Percentiles rank a stretch among this genome's conserved stretches.
phyloP scores from a whole-genome alignment of 768 basidiomycete genomes.

The Xanthoconium purpureum region DNA sequence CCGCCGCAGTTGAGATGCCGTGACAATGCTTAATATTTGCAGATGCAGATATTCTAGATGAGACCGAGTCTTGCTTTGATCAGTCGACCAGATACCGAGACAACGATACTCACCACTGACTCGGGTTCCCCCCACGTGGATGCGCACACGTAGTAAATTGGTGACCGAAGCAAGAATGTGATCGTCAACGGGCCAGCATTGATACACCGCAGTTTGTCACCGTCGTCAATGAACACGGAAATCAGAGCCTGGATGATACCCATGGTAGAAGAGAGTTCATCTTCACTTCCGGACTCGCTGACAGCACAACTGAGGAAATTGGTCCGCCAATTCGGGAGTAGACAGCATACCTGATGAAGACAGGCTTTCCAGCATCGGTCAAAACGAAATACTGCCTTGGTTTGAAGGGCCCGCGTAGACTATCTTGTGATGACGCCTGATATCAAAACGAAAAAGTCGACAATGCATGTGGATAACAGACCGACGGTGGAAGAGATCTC shows the following conservation, averaged over 20 bases:
- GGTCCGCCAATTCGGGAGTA: background rate
- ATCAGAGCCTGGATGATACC: constrained; percentile 95
- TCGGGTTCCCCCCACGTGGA: constrained; percentile 97
- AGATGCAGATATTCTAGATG: constrained; percentile 96
- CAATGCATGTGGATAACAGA: constrained; percentile 11
- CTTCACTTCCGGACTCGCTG: constrained; percentile 53
- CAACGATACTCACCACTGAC: constrained; percentile 68
- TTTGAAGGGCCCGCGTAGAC: constrained; percentile 29
- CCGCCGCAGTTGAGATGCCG: constrained; percentile 74
- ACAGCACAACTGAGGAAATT: background rate
- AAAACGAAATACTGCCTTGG: constrained; percentile 87
- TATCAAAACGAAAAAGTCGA: constrained; percentile 4
- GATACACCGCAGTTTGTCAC: constrained; percentile 82
- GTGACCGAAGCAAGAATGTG: constrained; percentile 80
- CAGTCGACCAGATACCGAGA: constrained; percentile 31
- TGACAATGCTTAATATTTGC: constrained; percentile 88
- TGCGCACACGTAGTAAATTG: constrained; percentile 88
- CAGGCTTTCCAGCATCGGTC: constrained; percentile 97
- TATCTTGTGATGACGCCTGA: constrained; percentile 5
- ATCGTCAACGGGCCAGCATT: constrained; percentile 81
- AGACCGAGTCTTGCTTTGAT: constrained; percentile 78
- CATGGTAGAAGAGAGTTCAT: constrained; percentile 72
- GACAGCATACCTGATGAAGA: constrained; percentile 72
- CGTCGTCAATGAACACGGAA: constrained; percentile 91
- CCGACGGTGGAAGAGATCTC: constrained; percentile 33